Evolutionary conservation across 1,284 basidiomycete genomes (phyloP).

Genomic region (Ganoderma lucidum): DNA sequence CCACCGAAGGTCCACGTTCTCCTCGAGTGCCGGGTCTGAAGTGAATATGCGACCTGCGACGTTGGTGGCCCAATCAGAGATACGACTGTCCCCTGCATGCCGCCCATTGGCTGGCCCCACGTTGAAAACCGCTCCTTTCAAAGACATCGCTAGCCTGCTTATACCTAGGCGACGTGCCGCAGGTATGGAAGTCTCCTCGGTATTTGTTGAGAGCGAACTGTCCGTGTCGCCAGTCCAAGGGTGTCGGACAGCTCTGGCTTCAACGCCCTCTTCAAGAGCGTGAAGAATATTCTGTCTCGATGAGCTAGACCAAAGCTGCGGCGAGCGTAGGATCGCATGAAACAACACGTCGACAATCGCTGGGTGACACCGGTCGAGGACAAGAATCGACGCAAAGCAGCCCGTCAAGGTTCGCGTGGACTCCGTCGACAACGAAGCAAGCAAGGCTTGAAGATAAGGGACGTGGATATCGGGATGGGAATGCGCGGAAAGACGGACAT

Average conservation of each 20-base stretch:
- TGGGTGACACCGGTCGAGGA: constrained; percentile 27
- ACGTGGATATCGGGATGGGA: constrained; percentile 34
- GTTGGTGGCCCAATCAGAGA: constrained; percentile 31
- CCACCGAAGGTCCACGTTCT: constrained; percentile 33
- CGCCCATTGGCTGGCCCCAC: neutral
- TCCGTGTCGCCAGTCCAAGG: neutral
- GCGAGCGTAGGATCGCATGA: constrained; percentile 33
- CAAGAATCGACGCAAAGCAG: constrained; percentile 30
- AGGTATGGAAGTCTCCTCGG: neutral
- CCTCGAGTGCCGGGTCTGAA: constrained; percentile 1
- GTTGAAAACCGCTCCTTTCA: constrained; percentile 17
- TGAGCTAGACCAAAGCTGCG: neutral
- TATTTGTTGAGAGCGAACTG: neutral
- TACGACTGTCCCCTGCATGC: constrained; percentile 12
- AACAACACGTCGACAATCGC: constrained; percentile 42
- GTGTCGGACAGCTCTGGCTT: neutral
- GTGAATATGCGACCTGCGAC: constrained; percentile 31
- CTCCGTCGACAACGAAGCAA: constrained; percentile 18
- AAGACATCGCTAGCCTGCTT: neutral
- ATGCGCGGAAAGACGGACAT: constrained; percentile 23
- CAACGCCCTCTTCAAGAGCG: constrained; percentile 19
- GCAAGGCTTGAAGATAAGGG: constrained; percentile 36
- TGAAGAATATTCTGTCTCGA: constrained; percentile 21
- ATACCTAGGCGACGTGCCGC: neutral
- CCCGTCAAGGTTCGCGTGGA: constrained; percentile 20